These are phyloP conservation scores for Isabelozyma gotoi DNA, from an alignment of 805 yeast genomes.

Conservation along the genomic window DNA sequence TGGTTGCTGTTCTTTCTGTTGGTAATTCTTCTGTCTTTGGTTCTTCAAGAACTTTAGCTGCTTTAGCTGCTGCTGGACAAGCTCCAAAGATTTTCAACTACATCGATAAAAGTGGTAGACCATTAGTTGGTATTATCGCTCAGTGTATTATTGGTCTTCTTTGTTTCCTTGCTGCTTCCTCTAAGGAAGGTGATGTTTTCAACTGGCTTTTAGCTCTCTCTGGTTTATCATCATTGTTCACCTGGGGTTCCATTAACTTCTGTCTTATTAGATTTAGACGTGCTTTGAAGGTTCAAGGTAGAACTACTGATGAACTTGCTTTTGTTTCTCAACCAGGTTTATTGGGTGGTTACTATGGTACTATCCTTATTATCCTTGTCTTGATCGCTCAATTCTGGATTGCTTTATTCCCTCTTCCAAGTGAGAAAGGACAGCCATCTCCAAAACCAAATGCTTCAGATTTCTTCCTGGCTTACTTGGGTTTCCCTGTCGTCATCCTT, in stretches of 20 bases:
- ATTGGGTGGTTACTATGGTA: conserved; percentile 65
- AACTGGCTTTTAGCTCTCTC: conserved; percentile 50
- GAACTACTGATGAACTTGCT: conserved; percentile 65
- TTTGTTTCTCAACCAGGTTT: conserved; percentile 69
- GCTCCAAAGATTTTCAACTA: conserved; percentile 46
- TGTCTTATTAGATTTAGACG: conserved; percentile 51
- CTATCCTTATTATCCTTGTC: conserved; percentile 55
- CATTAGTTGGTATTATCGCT: conserved; percentile 43
- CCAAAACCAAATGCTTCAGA: conserved; percentile 46
- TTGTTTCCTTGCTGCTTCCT: conserved; percentile 46
- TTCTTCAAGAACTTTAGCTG: conserved; percentile 43
- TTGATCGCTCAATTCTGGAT: conserved; percentile 81
- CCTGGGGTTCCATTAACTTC: conserved; percentile 49
- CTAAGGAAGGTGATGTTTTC: conserved; percentile 38
- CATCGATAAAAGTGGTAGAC: conserved; percentile 52
- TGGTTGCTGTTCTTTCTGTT: conserved; percentile 40
- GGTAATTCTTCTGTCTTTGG: conserved; percentile 45
- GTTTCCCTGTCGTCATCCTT: conserved; percentile 59
- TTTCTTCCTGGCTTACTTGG: conserved; percentile 68
- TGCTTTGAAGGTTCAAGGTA: conserved; percentile 65
- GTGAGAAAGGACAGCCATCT: conserved; percentile 4
- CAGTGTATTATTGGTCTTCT: conserved; percentile 42
- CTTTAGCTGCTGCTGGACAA: conserved; percentile 44
- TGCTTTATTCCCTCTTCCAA: conserved; percentile 69
- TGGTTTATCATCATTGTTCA: conserved; percentile 48